Conservation (phyloP, 2,329 filamentous ascomycete genomes). For the Colletotrichum liaoningense region DNA sequence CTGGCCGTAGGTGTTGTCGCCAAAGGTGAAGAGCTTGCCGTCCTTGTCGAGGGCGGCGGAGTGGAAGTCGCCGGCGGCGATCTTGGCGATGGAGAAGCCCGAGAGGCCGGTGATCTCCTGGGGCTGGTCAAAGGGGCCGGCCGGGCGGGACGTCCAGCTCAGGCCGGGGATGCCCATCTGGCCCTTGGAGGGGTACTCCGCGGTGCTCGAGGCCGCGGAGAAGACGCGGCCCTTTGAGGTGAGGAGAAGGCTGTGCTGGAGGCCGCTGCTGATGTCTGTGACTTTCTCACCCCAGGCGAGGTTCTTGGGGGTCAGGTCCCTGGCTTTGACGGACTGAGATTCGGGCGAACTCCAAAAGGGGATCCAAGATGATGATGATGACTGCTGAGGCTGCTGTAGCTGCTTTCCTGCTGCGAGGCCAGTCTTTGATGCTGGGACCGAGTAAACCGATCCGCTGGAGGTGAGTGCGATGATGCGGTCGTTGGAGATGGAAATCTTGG, state of each 20-base stretch:
- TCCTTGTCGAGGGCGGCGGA: constrained; percentile 81
- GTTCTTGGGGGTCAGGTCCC: constrained; percentile 73
- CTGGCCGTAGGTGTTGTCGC: constrained; percentile 92
- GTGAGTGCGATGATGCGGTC: constrained; percentile 87
- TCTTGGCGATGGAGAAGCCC: constrained; percentile 76
- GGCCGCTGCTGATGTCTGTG: constrained; percentile 78
- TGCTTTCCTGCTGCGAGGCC: constrained; percentile 78
- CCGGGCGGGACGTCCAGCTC: constrained; percentile 81
- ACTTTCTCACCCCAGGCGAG: constrained; percentile 79
- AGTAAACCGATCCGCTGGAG: constrained; percentile 82
- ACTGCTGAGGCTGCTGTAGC: constrained; percentile 57
- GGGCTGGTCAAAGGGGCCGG: constrained; percentile 82
- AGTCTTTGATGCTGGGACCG: constrained; percentile 78
- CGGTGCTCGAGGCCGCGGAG: constrained; percentile 83
- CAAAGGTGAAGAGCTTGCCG: constrained; percentile 86
- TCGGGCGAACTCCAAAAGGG: constrained; percentile 71
- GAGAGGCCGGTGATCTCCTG: constrained; percentile 81
- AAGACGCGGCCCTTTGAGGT: constrained; percentile 89
- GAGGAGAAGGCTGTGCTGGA: constrained; percentile 88
- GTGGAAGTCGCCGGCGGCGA: constrained; percentile 89
- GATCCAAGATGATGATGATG: constrained; percentile 72
- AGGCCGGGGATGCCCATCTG: constrained; percentile 90
- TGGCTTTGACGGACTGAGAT: constrained; percentile 71
- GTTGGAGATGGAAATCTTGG: constrained; percentile 79
- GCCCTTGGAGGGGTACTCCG: constrained; percentile 82